Evolutionary conservation across 805 yeast genomes (phyloP).

Genomic region (Sungouiozyma intestinalis): DNA sequence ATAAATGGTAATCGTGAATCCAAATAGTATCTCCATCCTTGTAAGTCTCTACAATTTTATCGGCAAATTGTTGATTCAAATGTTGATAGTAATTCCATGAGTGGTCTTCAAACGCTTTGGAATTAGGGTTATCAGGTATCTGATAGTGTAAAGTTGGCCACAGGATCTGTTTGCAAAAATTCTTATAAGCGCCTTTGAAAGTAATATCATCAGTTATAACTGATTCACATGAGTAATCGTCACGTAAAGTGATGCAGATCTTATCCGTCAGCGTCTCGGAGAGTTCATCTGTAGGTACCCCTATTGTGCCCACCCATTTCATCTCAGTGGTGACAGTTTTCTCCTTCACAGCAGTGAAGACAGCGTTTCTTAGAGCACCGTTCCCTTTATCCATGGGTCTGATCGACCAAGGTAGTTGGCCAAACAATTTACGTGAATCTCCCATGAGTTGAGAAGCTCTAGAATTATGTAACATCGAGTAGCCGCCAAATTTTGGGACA

Average conservation of each 20-base stretch:
- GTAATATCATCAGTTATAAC: conserved; percentile 69
- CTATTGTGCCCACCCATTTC: conserved; percentile 84
- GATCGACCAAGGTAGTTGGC: conserved; percentile 60
- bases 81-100: conserved; percentile 79
- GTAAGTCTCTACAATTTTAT: conserved; percentile 56
- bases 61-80: conserved; percentile 73
- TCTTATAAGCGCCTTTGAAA: conserved; percentile 82
- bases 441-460: conserved; percentile 27
- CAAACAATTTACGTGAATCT: conserved; percentile 31
- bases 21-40: conserved; percentile 71
- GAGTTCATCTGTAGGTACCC: conserved; percentile 81
- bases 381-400: conserved; percentile 68
- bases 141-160: conserved; percentile 96
- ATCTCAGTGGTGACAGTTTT: conserved; percentile 30
- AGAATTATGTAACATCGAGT: conserved; percentile 46
- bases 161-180: conserved; percentile 84
- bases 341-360: conserved; percentile 45
- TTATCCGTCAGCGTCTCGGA: conserved; percentile 44
- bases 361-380: conserved; percentile 80
- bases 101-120: conserved; percentile 91
- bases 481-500: conserved; percentile 57
- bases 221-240: conserved; percentile 47
- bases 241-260: conserved; percentile 39
- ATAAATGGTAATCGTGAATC: conserved; percentile 89
- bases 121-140: conserved; percentile 88